A percentile compares a stretch with the other conserved stretches of the same genome.
Conservation (phyloP, 1,284 basidiomycete genomes). For the Hortiboletus rubellus region DNA sequence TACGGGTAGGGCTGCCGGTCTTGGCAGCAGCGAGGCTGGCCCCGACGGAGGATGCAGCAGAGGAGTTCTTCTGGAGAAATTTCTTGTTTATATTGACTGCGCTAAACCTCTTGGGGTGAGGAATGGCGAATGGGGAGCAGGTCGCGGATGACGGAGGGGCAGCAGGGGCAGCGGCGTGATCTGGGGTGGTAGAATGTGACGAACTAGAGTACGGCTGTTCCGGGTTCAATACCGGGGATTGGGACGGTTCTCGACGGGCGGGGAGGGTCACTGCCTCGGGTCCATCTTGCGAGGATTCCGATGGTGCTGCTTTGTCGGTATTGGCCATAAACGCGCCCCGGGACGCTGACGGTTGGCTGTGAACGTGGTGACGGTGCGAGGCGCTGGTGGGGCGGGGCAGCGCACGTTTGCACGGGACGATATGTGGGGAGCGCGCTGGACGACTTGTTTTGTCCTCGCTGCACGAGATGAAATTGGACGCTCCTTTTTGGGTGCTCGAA, state of each 20-base stretch:
- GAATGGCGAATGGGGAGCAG: conserved; percentile 30
- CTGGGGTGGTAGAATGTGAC: conserved; percentile 18
- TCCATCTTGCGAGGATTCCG: conserved; percentile 44
- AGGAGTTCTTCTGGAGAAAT: conserved; percentile 81
- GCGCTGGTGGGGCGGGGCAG: neutral
- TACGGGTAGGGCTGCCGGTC: conserved; percentile 51
- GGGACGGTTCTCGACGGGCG: neutral
- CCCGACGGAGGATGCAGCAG: conserved; percentile 38
- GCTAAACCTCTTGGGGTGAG: conserved; percentile 82
- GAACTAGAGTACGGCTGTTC: conserved; percentile 9
- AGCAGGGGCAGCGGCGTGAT: conserved; percentile 24
- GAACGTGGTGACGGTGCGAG: neutral
- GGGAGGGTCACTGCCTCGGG: conserved; percentile 26
- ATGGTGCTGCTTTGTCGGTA: conserved; percentile 48
- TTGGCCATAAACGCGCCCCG: conserved; percentile 76
- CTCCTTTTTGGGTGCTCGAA: conserved; percentile 25
- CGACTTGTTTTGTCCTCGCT: conserved; percentile 11
- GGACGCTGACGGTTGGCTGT: conserved; percentile 47
- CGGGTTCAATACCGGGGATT: conserved; percentile 17
- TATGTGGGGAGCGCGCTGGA: conserved; percentile 1
- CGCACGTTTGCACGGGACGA: conserved; percentile 9
- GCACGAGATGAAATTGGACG: conserved; percentile 17
- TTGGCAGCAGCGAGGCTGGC: conserved; percentile 47
- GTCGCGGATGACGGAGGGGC: conserved; percentile 12
- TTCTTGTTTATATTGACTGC: conserved; percentile 92